These are phyloP conservation scores for Euphorbia schlechtendalii DNA, from an alignment of 441 rosid species.

Conservation along the genomic window DNA sequence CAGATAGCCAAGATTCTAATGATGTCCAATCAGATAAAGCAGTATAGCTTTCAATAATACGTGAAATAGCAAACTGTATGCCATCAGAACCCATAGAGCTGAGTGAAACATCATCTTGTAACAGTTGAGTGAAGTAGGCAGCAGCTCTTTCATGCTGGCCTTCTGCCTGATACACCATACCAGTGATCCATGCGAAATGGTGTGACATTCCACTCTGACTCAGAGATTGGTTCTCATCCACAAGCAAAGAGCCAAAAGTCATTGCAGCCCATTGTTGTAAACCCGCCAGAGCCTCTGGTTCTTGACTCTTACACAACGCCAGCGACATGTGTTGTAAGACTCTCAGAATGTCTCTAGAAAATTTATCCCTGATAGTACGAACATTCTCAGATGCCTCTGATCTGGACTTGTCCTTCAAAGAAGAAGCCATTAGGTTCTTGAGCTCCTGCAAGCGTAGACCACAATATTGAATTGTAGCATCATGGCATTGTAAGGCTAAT, in stretches of 20 bases:
- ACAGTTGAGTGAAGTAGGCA: constrained; percentile 72
- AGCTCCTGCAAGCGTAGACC: constrained; percentile 83
- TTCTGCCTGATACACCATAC: constrained; percentile 84
- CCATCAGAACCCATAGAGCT: constrained; percentile 87
- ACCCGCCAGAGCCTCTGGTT: constrained; percentile 77
- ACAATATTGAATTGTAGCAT: constrained; percentile 84
- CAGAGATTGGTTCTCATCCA: constrained; percentile 52
- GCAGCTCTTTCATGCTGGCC: constrained; percentile 87
- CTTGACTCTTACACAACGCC: constrained; percentile 72
- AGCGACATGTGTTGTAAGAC: constrained; percentile 67
- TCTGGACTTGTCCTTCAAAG: constrained; percentile 70
- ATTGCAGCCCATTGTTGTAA: constrained; percentile 72
- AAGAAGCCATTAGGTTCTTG: constrained; percentile 41
- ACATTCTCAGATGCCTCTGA: constrained; percentile 52
- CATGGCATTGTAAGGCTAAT: constrained; percentile 81
- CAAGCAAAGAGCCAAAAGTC: constrained; percentile 64
- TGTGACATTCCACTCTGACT: constrained; percentile 34
- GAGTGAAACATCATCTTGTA: constrained; percentile 74
- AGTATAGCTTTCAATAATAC: constrained; percentile 85
- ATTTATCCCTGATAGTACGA: constrained; percentile 45
- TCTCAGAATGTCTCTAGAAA: constrained; percentile 61
- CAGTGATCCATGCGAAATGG: constrained; percentile 74
- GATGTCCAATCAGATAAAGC: constrained; percentile 93
- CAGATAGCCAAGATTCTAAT: constrained; percentile 78
- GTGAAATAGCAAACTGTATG: constrained; percentile 78